A percentile compares a stretch with the other conserved stretches of the same genome.
phyloP scores from a whole-genome alignment of 768 basidiomycete species.

The Floccularia luteovirens region DNA sequence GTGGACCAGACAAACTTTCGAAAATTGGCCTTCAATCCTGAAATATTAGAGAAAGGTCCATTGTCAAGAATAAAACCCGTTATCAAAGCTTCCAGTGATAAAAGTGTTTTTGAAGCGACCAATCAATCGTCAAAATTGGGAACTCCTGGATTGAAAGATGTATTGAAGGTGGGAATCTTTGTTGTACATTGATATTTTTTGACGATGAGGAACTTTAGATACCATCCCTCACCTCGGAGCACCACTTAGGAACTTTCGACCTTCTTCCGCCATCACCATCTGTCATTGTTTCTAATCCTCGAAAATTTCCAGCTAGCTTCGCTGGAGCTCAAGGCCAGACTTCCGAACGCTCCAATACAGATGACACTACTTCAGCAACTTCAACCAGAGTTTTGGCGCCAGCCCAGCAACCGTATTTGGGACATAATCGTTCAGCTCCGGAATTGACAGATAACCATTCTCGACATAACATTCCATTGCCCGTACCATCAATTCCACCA shows the following conservation, averaged over 20 bases:
- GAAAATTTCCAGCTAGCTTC: constrained; percentile 17
- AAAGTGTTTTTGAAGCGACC: constrained; percentile 41
- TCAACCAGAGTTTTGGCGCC: no score
- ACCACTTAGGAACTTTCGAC: constrained; percentile 61
- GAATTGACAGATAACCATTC: no score
- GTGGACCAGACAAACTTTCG: background rate
- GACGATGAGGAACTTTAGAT: constrained; percentile 40
- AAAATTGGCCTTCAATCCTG: background rate
- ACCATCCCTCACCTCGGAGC: constrained; percentile 60
- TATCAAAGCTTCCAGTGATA: constrained; percentile 21
- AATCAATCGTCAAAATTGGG: constrained; percentile 17
- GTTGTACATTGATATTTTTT: constrained; percentile 1
- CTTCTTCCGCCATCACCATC: constrained; percentile 72
- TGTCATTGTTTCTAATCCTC: constrained; percentile 22
- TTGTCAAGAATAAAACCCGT: background rate
- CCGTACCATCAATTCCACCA: constrained; percentile 41
- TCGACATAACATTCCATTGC: no score
- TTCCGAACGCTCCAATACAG: background rate
- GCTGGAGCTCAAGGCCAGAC: constrained; percentile 6
- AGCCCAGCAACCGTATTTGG: no score
- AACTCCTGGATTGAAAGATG: constrained; percentile 63
- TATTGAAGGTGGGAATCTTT: constrained; percentile 47
- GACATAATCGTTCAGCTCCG: background rate
- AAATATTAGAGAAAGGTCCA: background rate
- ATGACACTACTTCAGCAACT: no score